These are phyloP conservation scores for Cucumis melo DNA, from an alignment of 306 rosid genomes.

Conservation along the genomic window DNA sequence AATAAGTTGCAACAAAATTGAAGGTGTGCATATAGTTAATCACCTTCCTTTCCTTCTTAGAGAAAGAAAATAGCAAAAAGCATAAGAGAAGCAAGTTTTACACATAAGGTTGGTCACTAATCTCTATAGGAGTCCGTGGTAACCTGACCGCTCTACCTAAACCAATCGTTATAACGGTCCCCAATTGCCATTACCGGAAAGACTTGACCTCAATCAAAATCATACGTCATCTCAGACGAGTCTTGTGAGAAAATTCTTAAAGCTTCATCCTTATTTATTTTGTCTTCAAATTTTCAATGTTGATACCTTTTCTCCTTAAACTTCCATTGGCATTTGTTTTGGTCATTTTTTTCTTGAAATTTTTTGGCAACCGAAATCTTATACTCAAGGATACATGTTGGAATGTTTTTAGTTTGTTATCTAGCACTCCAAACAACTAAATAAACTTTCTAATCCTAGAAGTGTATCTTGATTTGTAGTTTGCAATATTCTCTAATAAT, in stretches of 20 bases:
- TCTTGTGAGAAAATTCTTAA: not conserved
- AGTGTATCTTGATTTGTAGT: too few species aligned
- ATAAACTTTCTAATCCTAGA: too few species aligned
- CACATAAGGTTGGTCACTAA: too few species aligned
- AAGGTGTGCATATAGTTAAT: not conserved
- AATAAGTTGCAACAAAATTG: not conserved
- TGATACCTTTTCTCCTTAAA: not conserved
- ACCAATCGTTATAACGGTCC: not conserved
- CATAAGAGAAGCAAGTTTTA: not conserved
- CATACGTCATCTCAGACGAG: too few species aligned
- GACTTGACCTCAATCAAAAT: not conserved
- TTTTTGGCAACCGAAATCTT: not conserved
- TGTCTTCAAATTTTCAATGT: not conserved
- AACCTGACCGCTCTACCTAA: not conserved
- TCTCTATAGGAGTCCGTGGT: not conserved
- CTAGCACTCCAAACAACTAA: too few species aligned
- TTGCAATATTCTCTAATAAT: too few species aligned
- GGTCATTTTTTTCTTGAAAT: not conserved
- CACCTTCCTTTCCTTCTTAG: not conserved
- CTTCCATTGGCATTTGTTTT: not conserved
- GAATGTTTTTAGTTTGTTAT: too few species aligned
- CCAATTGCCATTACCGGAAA: not conserved
- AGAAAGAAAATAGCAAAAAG: too few species aligned
- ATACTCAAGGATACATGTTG: too few species aligned
- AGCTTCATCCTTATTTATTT: not conserved